Conservation (phyloP, 768 basidiomycete genomes). For the Roridomyces roridus region DNA sequence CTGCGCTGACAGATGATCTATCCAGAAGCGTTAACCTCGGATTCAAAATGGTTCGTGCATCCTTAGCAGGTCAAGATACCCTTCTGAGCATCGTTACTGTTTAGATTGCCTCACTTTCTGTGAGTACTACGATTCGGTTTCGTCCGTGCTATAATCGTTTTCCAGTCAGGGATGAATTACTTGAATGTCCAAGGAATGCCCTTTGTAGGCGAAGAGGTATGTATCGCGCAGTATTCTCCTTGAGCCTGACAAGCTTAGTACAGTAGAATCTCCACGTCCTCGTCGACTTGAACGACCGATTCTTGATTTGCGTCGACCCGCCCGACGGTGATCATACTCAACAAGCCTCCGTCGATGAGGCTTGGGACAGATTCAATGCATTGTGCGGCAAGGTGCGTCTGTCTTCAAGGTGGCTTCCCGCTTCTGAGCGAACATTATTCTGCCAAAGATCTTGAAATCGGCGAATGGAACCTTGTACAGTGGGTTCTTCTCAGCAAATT, state of each 20-base stretch:
- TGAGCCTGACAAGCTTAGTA: neutral
- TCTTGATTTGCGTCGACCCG: neutral
- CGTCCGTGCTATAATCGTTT: no score
- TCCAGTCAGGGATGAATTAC: neutral
- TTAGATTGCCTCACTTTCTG: neutral
- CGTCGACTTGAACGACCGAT: neutral
- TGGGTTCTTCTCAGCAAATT: no score
- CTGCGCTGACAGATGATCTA: neutral
- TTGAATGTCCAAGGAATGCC: neutral
- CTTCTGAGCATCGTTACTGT: neutral
- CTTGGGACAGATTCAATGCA: neutral
- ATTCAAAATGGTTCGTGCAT: conserved; percentile 3
- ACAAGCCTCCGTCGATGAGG: neutral
- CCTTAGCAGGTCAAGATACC: neutral
- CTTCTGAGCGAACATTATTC: no score
- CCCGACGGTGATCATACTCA: no score
- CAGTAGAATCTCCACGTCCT: neutral
- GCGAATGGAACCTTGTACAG: no score
- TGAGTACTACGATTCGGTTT: no score
- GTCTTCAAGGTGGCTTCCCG: no score
- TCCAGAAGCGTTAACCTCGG: neutral
- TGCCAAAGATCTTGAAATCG: no score
- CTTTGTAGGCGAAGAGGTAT: no score
- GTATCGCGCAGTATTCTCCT: neutral
- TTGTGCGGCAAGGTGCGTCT: no score